These are phyloP conservation scores for Hygrophoropsis aurantiaca DNA, from an alignment of 768 basidiomycete species.

Conservation along the genomic window DNA sequence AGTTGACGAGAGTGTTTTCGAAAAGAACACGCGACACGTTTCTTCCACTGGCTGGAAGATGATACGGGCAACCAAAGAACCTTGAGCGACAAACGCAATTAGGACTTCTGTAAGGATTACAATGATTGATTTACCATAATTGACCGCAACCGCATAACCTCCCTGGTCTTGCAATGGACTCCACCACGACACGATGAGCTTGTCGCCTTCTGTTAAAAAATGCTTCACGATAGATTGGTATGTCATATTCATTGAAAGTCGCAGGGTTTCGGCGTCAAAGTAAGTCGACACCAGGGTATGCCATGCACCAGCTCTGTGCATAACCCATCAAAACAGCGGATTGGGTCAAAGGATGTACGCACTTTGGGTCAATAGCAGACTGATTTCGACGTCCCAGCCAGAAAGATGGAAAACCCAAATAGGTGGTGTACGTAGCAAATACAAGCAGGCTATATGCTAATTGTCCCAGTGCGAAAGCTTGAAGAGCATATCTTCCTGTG, in stretches of 20 bases:
- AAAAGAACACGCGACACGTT: constrained; percentile 86
- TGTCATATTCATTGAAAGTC: constrained; percentile 81
- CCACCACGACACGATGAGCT: constrained; percentile 81
- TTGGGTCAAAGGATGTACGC: constrained; percentile 5
- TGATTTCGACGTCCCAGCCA: constrained; percentile 31
- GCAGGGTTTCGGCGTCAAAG: constrained; percentile 49
- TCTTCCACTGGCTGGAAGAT: constrained; percentile 97
- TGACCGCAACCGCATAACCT: constrained; percentile 92
- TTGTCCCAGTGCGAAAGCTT: constrained; percentile 89
- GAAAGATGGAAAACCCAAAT: constrained; percentile 35
- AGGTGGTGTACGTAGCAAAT: constrained; percentile 52
- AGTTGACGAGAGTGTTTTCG: constrained; percentile 49
- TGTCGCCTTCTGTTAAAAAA: constrained; percentile 93
- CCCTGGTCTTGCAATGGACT: constrained; percentile 88
- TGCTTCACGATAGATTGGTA: constrained; percentile 91
- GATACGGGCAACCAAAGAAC: constrained; percentile 89
- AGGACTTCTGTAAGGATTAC: background rate
- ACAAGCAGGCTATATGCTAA: constrained; percentile 65
- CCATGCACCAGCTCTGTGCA: constrained; percentile 3
- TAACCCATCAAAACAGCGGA: too few species aligned
- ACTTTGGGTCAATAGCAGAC: constrained; percentile 11
- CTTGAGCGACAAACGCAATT: constrained; percentile 37
- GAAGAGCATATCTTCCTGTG: constrained; percentile 52
- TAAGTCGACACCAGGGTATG: constrained; percentile 20
- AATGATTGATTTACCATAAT: constrained; percentile 66